Evolutionary conservation across 352 stramenopile genomes (phyloP).

Genomic region (Blastocystis sp.): DNA sequence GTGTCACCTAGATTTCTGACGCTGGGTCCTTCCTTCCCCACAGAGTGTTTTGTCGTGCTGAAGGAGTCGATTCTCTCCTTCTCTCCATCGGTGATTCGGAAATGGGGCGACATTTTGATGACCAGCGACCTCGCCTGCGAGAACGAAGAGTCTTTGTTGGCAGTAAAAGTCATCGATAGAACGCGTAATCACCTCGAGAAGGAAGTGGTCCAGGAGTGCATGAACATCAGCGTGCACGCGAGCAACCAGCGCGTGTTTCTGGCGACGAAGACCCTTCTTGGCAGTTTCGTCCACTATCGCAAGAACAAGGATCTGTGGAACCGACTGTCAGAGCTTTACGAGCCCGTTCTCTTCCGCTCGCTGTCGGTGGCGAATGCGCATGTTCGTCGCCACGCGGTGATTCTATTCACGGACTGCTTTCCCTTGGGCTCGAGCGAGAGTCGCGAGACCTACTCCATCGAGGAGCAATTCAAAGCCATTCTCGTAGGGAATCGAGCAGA

Average conservation of each 20-base stretch:
- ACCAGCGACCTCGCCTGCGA: neutral
- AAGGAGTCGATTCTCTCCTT: neutral
- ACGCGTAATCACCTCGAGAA: neutral
- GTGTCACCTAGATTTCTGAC: neutral
- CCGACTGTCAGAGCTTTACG: conserved; percentile 25
- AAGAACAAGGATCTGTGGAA: conserved; percentile 48
- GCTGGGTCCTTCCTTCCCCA: neutral
- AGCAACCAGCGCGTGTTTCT: neutral
- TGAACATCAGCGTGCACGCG: conserved; percentile 11
- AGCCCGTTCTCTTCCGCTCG: conserved; percentile 31
- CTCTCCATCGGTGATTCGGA: neutral
- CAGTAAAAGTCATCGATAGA: neutral
- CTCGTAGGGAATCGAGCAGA: neutral
- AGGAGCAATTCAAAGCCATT: conserved; percentile 38
- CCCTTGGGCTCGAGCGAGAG: neutral
- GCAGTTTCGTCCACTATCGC: conserved; percentile 28
- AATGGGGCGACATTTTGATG: conserved; percentile 27
- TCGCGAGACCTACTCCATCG: conserved; percentile 22
- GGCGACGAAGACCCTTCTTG: neutral
- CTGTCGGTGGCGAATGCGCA: neutral
- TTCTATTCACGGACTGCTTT: conserved; percentile 52
- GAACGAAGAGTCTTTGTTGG: neutral
- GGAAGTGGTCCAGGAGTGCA: conserved; percentile 4
- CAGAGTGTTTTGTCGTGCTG: neutral
- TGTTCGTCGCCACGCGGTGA: conserved; percentile 4